Evolutionary conservation across 2,329 filamentous ascomycete genomes (phyloP).

Genomic region (Penicillium thymicola): DNA sequence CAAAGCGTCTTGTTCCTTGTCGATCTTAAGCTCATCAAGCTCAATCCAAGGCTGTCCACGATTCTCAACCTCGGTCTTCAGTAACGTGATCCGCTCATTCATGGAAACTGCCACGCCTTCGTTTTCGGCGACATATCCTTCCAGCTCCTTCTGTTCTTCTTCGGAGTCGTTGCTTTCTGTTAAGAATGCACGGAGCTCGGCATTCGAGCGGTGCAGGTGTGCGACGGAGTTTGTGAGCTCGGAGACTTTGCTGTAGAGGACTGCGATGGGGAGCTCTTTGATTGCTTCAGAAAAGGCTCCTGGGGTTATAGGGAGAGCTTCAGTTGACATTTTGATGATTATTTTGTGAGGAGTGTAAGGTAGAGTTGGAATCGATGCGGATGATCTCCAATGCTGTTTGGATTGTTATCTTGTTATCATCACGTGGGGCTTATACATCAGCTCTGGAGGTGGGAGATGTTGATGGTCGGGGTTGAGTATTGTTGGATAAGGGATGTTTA

Average conservation of each 20-base stretch:
- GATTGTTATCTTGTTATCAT: conserved; percentile 19
- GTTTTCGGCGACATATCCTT: conserved; percentile 54
- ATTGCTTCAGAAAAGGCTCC: conserved; percentile 55
- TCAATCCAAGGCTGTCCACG: conserved; percentile 55
- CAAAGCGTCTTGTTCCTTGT: conserved; percentile 20
- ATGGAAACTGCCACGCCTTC: conserved; percentile 55
- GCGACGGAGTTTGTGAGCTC: conserved; percentile 60
- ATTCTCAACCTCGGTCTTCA: conserved; percentile 52
- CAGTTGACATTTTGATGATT: conserved; percentile 46
- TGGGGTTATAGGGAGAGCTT: conserved; percentile 49
- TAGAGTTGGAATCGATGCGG: background rate
- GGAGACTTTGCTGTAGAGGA: conserved; percentile 58
- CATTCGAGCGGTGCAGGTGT: conserved; percentile 58
- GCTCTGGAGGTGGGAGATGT: background rate
- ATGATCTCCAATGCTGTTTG: background rate
- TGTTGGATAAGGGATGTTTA: background rate
- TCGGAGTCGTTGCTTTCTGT: conserved; percentile 50
- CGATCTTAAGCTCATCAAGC: conserved; percentile 20
- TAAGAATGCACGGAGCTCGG: conserved; percentile 53
- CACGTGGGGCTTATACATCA: conserved; percentile 12
- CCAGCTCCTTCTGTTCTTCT: conserved; percentile 41
- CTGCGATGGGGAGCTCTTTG: conserved; percentile 54
- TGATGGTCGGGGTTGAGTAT: background rate
- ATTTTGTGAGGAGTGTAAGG: background rate
- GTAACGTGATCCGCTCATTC: conserved; percentile 52